These are phyloP conservation scores for Moricandia moricandioides DNA, from an alignment of 345 rosid species.

Conservation along the genomic window DNA sequence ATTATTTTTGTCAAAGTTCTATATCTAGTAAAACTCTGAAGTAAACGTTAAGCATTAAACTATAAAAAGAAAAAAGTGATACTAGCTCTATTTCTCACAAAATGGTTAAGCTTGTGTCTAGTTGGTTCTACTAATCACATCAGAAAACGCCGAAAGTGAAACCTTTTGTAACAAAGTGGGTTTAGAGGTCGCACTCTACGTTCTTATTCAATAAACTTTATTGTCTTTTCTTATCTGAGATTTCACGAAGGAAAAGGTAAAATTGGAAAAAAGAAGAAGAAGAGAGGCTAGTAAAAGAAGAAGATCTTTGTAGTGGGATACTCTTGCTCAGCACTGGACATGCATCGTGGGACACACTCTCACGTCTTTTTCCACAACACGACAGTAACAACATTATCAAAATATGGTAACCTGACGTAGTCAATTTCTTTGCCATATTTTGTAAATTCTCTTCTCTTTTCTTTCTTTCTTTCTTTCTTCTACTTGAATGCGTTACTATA, in stretches of 20 bases:
- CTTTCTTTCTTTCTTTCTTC: neutral
- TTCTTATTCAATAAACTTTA: slow-evolving; percentile 18
- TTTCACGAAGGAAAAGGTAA: slow-evolving; percentile 39
- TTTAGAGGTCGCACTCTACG: slow-evolving; percentile 5
- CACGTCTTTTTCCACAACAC: slow-evolving; percentile 33
- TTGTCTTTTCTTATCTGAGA: slow-evolving; percentile 17
- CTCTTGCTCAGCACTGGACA: slow-evolving; percentile 50
- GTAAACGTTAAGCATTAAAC: neutral
- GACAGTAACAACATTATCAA: slow-evolving; percentile 18
- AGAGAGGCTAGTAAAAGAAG: slow-evolving; percentile 23
- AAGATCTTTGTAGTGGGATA: slow-evolving; percentile 55
- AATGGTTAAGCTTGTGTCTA: slow-evolving; percentile 11
- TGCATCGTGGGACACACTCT: slow-evolving; percentile 53
- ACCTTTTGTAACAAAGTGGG: slow-evolving; percentile 20
- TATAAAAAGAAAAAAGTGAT: neutral
- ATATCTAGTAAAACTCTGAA: neutral
- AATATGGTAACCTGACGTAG: slow-evolving; percentile 29
- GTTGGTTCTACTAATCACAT: neutral
- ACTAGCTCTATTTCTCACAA: neutral
- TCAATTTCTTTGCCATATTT: slow-evolving; percentile 34
- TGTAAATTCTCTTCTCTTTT: slow-evolving; percentile 15
- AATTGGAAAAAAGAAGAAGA: slow-evolving; percentile 11
- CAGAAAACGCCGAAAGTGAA: slow-evolving; percentile 31
- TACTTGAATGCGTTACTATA: neutral
- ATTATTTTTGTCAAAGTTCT: too few relatives aligned